Evolutionary conservation across 495 filamentous ascomycete genomes (phyloP).

Genomic region (Poronia punctata): DNA sequence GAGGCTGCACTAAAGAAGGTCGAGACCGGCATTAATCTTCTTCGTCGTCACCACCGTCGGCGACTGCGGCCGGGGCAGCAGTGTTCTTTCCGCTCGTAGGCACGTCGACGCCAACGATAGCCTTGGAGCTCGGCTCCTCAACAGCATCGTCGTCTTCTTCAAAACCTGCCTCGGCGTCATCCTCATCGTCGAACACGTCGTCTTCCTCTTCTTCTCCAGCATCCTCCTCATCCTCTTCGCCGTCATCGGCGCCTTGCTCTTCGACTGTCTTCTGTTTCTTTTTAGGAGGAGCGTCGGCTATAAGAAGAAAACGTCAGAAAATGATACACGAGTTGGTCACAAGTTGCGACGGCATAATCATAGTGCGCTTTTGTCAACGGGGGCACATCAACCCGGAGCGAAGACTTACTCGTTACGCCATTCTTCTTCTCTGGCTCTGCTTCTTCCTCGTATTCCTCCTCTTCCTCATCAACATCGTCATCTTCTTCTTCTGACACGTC

Average conservation of each 20-base stretch:
- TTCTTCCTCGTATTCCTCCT: slow-evolving; percentile 26
- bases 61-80: slow-evolving; percentile 14
- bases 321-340: background rate
- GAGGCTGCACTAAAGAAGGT: background rate
- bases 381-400: background rate
- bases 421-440: slow-evolving; percentile 23
- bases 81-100: slow-evolving; percentile 31
- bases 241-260: slow-evolving; percentile 23
- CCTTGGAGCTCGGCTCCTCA: slow-evolving; percentile 25
- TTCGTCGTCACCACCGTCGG: slow-evolving; percentile 26
- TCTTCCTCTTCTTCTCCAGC: slow-evolving; percentile 28
- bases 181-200: slow-evolving; percentile 29
- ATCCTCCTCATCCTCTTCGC: slow-evolving; percentile 22
- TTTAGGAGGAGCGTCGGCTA: slow-evolving; percentile 38
- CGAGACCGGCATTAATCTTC: slow-evolving; percentile 23
- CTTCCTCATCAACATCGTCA: slow-evolving; percentile 37
- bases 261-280: slow-evolving; percentile 40
- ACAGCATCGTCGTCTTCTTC: slow-evolving; percentile 27
- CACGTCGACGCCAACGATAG: slow-evolving; percentile 14
- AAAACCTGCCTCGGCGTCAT: slow-evolving; percentile 29
- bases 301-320: slow-evolving; percentile 11
- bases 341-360: too few species aligned
- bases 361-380: too few species aligned
- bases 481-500: slow-evolving; percentile 32
- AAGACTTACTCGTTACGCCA: slow-evolving; percentile 25